Evolutionary conservation across 768 basidiomycete genomes (phyloP).

Genomic region (Harrya chromipes): DNA sequence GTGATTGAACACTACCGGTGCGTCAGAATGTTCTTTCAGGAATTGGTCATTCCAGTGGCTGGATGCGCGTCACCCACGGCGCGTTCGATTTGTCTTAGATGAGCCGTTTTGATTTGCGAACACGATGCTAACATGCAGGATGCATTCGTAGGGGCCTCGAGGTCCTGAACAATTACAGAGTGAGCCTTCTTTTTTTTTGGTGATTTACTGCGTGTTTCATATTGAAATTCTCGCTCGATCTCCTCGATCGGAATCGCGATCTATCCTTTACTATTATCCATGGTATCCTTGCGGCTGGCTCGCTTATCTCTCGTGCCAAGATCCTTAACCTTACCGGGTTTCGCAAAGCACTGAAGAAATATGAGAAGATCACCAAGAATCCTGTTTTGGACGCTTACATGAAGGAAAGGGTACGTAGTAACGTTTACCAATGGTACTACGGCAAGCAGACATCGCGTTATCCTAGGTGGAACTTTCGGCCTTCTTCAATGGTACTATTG

Average conservation of each 20-base stretch:
- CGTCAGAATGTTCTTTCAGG: neutral
- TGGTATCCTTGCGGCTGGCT: neutral
- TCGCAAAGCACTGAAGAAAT: slow-evolving; percentile 82
- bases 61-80: neutral
- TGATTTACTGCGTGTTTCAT: neutral
- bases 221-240: neutral
- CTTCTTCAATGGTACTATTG: slow-evolving; percentile 59
- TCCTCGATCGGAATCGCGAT: neutral
- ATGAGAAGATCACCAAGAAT: slow-evolving; percentile 75
- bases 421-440: neutral
- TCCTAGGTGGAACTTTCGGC: slow-evolving; percentile 61
- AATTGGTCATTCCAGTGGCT: neutral
- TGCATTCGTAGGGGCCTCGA: slow-evolving; percentile 59
- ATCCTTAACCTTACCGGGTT: slow-evolving; percentile 90
- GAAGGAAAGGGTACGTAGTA: slow-evolving; percentile 56
- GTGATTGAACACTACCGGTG: no score
- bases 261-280: neutral
- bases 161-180: slow-evolving; percentile 85
- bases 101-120: neutral
- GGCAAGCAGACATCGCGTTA: neutral
- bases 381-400: slow-evolving; percentile 80
- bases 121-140: slow-evolving; percentile 6
- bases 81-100: neutral
- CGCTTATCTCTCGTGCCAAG: slow-evolving; percentile 32
- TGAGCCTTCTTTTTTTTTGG: slow-evolving; percentile 22